phyloP scores from a whole-genome alignment of 768 basidiomycete genomes.

The Lactarius akahatsu region DNA sequence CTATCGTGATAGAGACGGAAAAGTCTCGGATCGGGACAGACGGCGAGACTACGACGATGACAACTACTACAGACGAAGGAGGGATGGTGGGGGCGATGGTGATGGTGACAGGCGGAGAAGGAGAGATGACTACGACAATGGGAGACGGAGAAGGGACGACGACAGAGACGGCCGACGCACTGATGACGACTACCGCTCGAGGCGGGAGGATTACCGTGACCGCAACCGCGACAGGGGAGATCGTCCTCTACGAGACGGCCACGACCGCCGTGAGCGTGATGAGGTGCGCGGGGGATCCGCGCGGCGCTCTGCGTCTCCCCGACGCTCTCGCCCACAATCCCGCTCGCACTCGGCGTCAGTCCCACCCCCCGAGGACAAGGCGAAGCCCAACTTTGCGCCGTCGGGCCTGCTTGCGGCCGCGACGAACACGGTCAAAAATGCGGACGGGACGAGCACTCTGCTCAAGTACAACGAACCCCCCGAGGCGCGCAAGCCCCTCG shows the following conservation, averaged over 20 bases:
- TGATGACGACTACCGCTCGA: constrained; percentile 42
- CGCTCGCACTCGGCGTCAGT: constrained; percentile 42
- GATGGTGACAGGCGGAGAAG: constrained; percentile 22
- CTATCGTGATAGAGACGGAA: constrained; percentile 1
- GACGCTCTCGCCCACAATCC: constrained; percentile 29
- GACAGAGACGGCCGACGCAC: constrained; percentile 35
- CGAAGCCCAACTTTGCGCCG: constrained; percentile 85
- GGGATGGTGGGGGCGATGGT: constrained; percentile 10
- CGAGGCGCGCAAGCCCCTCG: constrained; percentile 87
- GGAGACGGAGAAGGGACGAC: constrained; percentile 31
- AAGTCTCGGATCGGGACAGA: constrained; percentile 10
- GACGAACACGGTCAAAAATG: constrained; percentile 83
- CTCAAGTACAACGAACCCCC: constrained; percentile 99
- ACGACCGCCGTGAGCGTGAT: constrained; percentile 39
- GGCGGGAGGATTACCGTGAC: constrained; percentile 47
- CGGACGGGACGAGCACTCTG: constrained; percentile 75
- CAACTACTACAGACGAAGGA: neutral
- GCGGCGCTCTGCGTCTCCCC: constrained; percentile 66
- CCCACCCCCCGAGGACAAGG: constrained; percentile 56
- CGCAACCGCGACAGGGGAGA: constrained; percentile 46
- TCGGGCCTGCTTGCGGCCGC: constrained; percentile 94
- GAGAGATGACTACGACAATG: constrained; percentile 24
- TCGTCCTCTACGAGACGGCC: constrained; percentile 36
- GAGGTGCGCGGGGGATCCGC: constrained; percentile 37
- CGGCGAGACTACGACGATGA: neutral